phyloP scores from a whole-genome alignment of 192 early-diverging fungal species.

The Umbelopsis vinacea region DNA sequence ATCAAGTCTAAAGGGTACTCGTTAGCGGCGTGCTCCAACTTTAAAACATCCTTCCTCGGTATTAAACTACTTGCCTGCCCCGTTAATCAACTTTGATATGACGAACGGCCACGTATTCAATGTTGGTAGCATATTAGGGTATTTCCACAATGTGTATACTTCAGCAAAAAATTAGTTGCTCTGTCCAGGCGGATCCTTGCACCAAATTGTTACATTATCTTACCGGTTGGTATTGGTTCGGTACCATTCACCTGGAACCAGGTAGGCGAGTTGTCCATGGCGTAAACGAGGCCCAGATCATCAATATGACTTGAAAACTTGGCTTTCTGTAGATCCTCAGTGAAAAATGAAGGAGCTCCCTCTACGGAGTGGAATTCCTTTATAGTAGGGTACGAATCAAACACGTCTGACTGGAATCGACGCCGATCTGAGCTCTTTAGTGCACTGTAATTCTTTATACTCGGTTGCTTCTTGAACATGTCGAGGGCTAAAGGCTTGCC shows the following conservation, averaged over 20 bases:
- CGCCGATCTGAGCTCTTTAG: slow-evolving; percentile 72
- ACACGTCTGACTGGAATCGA: slow-evolving; percentile 65
- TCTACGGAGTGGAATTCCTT: slow-evolving; percentile 43
- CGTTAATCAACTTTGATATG: slow-evolving; percentile 71
- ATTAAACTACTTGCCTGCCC: slow-evolving; percentile 54
- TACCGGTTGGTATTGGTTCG: slow-evolving; percentile 68
- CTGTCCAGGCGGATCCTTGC: neutral
- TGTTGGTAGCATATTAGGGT: slow-evolving; percentile 66
- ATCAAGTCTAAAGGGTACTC: slow-evolving; percentile 61
- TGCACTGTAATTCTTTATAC: slow-evolving; percentile 68
- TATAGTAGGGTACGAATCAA: slow-evolving; percentile 52
- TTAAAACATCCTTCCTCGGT: neutral
- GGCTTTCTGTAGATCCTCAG: slow-evolving; percentile 61
- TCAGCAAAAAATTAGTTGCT: slow-evolving; percentile 9
- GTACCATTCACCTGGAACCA: slow-evolving; percentile 66
- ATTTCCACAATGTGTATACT: slow-evolving; percentile 83
- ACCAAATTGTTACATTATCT: neutral
- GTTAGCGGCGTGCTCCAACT: neutral
- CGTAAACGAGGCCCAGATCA: slow-evolving; percentile 65
- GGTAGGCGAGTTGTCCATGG: slow-evolving; percentile 62
- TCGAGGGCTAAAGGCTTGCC: neutral
- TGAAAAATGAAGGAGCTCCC: slow-evolving; percentile 47
- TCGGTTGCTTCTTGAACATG: slow-evolving; percentile 80
- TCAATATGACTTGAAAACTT: slow-evolving; percentile 72
- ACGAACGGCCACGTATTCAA: slow-evolving; percentile 73